Conservation (phyloP, 2,329 filamentous ascomycete species). For the Xylaria polymorpha region DNA sequence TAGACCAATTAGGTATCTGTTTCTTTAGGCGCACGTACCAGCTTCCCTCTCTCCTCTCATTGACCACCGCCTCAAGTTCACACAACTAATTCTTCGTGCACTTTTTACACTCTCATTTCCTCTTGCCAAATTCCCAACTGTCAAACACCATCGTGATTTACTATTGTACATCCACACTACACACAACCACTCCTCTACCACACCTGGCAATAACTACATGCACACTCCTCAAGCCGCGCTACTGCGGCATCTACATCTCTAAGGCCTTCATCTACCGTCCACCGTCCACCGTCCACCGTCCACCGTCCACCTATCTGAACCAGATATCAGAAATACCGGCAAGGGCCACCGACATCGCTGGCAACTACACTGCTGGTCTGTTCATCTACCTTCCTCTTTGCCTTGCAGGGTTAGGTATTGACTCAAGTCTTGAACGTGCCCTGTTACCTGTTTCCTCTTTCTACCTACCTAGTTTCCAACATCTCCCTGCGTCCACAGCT, state of each 20-base stretch:
- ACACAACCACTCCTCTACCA: neutral
- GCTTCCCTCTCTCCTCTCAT: neutral
- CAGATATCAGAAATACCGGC: neutral
- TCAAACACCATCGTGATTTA: neutral
- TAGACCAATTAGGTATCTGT: neutral
- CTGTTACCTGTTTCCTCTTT: too few species aligned
- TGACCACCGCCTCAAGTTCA: too few species aligned
- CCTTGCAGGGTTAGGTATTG: too few species aligned
- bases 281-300: neutral
- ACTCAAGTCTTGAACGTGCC: too few species aligned
- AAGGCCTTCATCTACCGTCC: neutral
- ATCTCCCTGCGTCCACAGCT: neutral
- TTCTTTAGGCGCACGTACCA: neutral
- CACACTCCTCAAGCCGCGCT: neutral
- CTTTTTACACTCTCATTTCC: neutral
- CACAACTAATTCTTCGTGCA: neutral
- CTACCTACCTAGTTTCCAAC: neutral
- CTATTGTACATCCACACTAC: neutral
- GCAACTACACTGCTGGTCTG: neutral
- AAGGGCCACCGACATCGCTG: neutral
- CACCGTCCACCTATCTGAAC: neutral
- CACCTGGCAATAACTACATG: neutral
- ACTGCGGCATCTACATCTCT: neutral
- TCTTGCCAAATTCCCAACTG: neutral
- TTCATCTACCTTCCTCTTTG: neutral